Evolutionary conservation across 1,284 basidiomycete species (phyloP), one percentile per base, ranked within the genome.

Genomic region (Peniophora sp.): DNA sequence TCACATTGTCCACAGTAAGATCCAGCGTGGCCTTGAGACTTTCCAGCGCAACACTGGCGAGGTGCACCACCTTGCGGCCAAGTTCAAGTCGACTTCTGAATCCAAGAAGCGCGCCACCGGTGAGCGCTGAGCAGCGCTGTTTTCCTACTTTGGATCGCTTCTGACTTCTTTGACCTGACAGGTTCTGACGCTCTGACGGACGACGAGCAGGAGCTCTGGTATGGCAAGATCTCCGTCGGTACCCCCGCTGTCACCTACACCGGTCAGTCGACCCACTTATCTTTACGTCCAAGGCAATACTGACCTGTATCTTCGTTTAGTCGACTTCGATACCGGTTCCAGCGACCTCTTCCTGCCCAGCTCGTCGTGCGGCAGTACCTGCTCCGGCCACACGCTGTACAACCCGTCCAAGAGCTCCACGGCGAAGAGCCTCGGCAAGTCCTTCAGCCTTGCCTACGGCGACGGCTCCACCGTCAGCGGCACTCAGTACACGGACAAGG

Each of bases 401-500:
- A 58, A 69, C 47, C 63, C 71, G 0, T 46, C 52, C 46, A 51
- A 56, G 9, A 75, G 73, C 27, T 68, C 68, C 0, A 69, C 71
- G 1, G 60, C 70, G 8, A 47, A 55, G n/a, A 57, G 67, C 51
- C 25, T 67, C 49, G 39, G 51, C 2, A 58, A 61, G 20, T 57
- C 55, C 0, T 83, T 83, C 65, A 51, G 44, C 5, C 71, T 82
- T 52, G 17, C 58, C 2, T 86, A 78, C 60, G 80, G 74, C 11
- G 79, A 82, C 58, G 77, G 77, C 16, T 77, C 75, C 11, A 69
- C 67, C 17, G 77, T 77, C 8, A 59, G 61, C 10, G 82, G 81
- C 36, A 63, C 66, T 25, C 68, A 77, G 52, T 83, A 75, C 63
- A 65, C 63, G 2, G 83, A 86, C 57, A 70, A 63, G 3, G 71